Evolutionary conservation across 768 basidiomycete species (phyloP).

Genomic region (Rhodocollybia butyracea): DNA sequence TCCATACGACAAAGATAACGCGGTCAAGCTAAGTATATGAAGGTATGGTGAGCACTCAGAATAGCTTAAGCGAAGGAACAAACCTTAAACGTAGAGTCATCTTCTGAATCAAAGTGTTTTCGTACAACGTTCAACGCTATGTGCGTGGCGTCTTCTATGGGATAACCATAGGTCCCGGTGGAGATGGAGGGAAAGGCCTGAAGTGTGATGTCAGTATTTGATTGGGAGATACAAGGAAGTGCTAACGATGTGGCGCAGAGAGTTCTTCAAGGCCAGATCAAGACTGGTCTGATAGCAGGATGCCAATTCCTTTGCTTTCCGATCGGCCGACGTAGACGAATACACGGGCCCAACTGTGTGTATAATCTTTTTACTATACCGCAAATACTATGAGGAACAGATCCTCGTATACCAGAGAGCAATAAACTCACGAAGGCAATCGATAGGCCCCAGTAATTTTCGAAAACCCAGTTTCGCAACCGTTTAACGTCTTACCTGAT

Average conservation of each 20-base stretch:
- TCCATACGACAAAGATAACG: constrained; percentile 75
- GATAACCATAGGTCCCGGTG: constrained; percentile 78
- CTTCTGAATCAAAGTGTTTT: constrained; percentile 51
- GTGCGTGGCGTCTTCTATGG: constrained; percentile 66
- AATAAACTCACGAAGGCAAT: constrained; percentile 63
- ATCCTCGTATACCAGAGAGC: background rate
- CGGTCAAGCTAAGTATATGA: constrained; percentile 50
- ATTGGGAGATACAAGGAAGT: background rate
- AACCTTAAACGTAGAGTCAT: constrained; percentile 43
- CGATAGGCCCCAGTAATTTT: constrained; percentile 79
- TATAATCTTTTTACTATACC: constrained; percentile 61
- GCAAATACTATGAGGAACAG: background rate
- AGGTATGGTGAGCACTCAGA: background rate
- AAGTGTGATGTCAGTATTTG: background rate
- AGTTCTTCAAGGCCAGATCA: constrained; percentile 55
- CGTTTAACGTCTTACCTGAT: constrained; percentile 59
- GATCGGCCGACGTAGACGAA: constrained; percentile 32
- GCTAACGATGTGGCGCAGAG: constrained; percentile 63
- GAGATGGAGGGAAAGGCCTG: constrained; percentile 84
- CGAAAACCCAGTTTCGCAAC: constrained; percentile 68
- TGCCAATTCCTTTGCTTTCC: constrained; percentile 50
- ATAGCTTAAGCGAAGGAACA: constrained; percentile 1
- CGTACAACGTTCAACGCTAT: constrained; percentile 63
- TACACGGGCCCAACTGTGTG: constrained; percentile 83
- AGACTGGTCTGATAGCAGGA: constrained; percentile 71